Percentiles rank a stretch among this genome's conserved stretches.
phyloP scores from a whole-genome alignment of 495 filamentous ascomycete species.

The Glarea lozoyensis region DNA sequence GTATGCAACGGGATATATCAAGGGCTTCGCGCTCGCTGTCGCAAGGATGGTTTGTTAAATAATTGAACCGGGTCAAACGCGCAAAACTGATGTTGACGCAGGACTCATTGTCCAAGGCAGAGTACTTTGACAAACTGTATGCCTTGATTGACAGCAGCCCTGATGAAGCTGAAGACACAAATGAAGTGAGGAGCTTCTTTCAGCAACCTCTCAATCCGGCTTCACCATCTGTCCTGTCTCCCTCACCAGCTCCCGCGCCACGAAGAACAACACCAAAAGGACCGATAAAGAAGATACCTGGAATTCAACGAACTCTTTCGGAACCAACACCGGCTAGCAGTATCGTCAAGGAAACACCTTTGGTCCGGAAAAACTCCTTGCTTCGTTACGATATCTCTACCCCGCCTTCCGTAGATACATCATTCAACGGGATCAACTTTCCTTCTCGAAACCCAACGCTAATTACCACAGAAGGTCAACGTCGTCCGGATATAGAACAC shows the following conservation, averaged over 20 bases:
- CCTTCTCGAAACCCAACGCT: not conserved
- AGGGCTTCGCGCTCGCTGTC: too few species aligned
- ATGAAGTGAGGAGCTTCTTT: constrained; percentile 8
- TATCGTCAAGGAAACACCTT: constrained; percentile 8
- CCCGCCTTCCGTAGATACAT: constrained; percentile 2
- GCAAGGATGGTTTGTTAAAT: too few species aligned
- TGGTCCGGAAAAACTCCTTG: constrained; percentile 5
- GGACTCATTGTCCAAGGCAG: constrained; percentile 2
- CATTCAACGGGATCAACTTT: constrained; percentile 5
- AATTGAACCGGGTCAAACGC: too few species aligned
- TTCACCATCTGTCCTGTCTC: not conserved
- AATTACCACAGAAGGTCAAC: not conserved
- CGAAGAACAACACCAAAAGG: not conserved
- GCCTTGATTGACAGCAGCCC: constrained; percentile 31
- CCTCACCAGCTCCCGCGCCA: not conserved
- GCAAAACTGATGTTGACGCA: not conserved
- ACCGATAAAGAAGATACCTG: constrained; percentile 5
- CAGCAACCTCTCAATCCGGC: not conserved
- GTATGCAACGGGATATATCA: too few species aligned
- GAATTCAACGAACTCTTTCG: constrained; percentile 13
- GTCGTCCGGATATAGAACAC: constrained; percentile 5
- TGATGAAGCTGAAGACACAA: constrained; percentile 28
- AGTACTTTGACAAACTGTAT: constrained; percentile 39
- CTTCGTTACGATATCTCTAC: constrained; percentile 10
- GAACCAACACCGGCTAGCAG: constrained; percentile 8